Evolutionary conservation across 169 alveolate genomes (phyloP).

Genomic region (Eimeria maxima): DNA sequence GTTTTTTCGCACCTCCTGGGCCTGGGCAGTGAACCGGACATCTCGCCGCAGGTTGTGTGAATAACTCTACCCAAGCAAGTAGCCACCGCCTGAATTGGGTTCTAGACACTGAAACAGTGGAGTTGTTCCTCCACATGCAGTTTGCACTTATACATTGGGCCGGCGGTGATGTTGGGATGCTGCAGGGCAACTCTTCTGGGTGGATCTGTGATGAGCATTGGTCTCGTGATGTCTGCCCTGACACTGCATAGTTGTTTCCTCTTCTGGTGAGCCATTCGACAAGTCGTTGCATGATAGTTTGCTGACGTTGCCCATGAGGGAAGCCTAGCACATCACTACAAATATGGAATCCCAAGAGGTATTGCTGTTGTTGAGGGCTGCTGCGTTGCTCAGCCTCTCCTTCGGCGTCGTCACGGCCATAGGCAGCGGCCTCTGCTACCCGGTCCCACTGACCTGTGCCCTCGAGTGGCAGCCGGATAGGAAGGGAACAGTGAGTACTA

Average conservation of each 20-base stretch:
- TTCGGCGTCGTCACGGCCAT: constrained; percentile 82
- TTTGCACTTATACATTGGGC: neutral
- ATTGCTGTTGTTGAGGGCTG: neutral
- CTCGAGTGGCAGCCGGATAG: constrained; percentile 79
- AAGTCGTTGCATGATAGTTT: neutral
- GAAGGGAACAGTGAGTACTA: constrained; percentile 57
- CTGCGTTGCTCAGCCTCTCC: constrained; percentile 39
- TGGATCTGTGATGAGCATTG: constrained; percentile 70
- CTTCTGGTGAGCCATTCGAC: constrained; percentile 22
- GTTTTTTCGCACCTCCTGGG: neutral
- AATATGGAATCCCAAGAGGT: no score
- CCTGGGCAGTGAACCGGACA: neutral
- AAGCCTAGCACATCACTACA: neutral
- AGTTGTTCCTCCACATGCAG: no score
- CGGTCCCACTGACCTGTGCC: constrained; percentile 79
- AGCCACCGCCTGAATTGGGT: neutral
- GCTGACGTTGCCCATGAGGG: neutral
- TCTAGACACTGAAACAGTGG: no score
- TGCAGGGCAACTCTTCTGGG: constrained; percentile 78
- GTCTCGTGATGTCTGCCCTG: constrained; percentile 66
- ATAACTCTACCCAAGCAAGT: neutral
- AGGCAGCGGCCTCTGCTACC: constrained; percentile 83
- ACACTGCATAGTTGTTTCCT: constrained; percentile 68
- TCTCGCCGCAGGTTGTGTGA: neutral
- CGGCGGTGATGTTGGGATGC: neutral